Evolutionary conservation across 495 filamentous ascomycete species (phyloP), one percentile per base, ranked within the genome.

Genomic region (Xylaria intraflava): DNA sequence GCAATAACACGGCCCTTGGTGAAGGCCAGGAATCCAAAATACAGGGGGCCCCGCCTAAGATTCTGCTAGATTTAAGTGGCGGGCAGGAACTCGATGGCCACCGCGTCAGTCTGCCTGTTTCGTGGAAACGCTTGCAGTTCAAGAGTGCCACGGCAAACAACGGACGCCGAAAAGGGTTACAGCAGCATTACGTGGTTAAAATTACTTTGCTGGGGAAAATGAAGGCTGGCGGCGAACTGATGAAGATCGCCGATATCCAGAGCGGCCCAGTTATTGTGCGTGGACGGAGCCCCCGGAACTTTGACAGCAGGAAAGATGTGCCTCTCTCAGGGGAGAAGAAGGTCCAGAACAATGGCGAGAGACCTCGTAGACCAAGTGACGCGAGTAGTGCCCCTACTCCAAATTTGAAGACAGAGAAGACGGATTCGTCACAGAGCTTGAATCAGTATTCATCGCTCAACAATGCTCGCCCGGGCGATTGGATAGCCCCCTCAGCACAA

Each of bases 111-210:
- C 81, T 87, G 20, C 87, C 88, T 2, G 85, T 95, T 36, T 82
- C 87, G 16, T 96, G 90, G 90, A 95, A 94, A 68, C 78, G 90
- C 17, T 71, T 96, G 47, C 90, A 96, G 65, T 96, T 96, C 62
- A 87, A 91, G 50, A 88, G 91, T 42, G 90, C 90, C 2, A 96
- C 90, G 6, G 90, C 90, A 20, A 89, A 89, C 65, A 89, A 89
- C 52, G 86, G 86, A 11, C 83, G 83, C 27, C 66, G 84, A 46
- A 87, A 86, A 62, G 84, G 84, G 19, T 59, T 86, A 38, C 84
- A 87, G 63, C 83, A 86, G 63, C 83, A 87, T 56, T 86, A 86
- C 60, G 75, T 84, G 6, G 81, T 87, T 57, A 78, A 80, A 51
- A 79, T 87, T 23, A 82, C 77, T 55, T 64, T 87, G 20, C 53